These are phyloP conservation scores for Carallia brachiata DNA, from an alignment of 345 rosid species.

Conservation along the genomic window DNA sequence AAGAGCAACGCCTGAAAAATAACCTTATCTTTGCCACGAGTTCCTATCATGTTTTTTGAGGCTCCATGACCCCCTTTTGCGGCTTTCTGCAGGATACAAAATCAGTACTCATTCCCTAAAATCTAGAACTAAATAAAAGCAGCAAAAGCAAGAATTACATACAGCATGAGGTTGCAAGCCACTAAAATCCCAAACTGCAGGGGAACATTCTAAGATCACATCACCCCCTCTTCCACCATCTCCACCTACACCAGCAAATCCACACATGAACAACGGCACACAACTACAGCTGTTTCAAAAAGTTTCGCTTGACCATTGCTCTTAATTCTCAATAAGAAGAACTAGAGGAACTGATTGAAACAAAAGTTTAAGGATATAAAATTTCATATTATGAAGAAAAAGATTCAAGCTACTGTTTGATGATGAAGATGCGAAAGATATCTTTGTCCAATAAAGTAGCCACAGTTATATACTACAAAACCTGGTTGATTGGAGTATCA, in stretches of 20 bases:
- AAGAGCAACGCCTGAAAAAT: background rate
- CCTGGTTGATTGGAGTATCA: background rate
- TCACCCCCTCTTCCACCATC: conserved; percentile 98
- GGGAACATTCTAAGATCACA: conserved; percentile 83
- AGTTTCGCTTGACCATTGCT: background rate
- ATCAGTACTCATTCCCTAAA: background rate
- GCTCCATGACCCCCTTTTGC: conserved; percentile 76
- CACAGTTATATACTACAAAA: background rate
- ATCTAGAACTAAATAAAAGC: background rate
- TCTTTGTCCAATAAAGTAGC: background rate
- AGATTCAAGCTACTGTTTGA: background rate
- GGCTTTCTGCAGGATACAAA: conserved; percentile 53
- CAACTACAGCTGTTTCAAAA: background rate
- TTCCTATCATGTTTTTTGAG: conserved; percentile 85
- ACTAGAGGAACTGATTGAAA: background rate
- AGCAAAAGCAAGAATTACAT: conserved; percentile 27
- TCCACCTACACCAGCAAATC: conserved; percentile 56
- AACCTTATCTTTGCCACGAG: conserved; percentile 88
- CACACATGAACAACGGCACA: conserved; percentile 12
- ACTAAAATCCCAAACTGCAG: conserved; percentile 86
- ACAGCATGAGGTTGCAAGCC: conserved; percentile 81
- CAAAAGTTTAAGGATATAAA: background rate
- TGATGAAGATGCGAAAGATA: background rate
- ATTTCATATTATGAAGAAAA: background rate
- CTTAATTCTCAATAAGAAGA: background rate